phyloP scores from a whole-genome alignment of 805 yeast species.

The Barnettozyma pratensis region DNA sequence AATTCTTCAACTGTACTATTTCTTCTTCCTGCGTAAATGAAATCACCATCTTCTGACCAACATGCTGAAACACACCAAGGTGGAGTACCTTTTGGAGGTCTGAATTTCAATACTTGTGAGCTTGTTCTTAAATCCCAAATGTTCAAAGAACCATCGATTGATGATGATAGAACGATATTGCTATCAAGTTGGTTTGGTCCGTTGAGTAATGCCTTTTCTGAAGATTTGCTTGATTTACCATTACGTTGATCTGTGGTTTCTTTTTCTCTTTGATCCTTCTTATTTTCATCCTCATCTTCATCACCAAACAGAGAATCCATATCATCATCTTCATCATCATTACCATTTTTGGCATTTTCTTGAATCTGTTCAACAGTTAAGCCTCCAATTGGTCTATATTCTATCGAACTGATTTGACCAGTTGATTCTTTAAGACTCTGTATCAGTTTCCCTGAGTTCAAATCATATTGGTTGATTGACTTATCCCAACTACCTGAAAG shows the following conservation, averaged over 20 bases:
- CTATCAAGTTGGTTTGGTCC: constrained; percentile 30
- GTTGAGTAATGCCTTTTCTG: constrained; percentile 14
- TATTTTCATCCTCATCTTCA: constrained; percentile 40
- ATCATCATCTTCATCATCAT: constrained; percentile 35
- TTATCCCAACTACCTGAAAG: constrained; percentile 92
- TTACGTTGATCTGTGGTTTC: constrained; percentile 7
- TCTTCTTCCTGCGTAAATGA: constrained; percentile 79
- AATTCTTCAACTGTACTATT: constrained; percentile 81
- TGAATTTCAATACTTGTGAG: constrained; percentile 41
- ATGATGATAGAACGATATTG: constrained; percentile 66
- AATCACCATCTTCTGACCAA: constrained; percentile 84
- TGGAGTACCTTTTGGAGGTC: constrained; percentile 62
- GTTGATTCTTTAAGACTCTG: constrained; percentile 49
- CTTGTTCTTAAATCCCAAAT: constrained; percentile 74
- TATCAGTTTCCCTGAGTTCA: constrained; percentile 58
- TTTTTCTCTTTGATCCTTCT: constrained; percentile 25
- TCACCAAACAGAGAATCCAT: constrained; percentile 57
- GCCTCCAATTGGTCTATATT: constrained; percentile 54
- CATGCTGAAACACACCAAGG: constrained; percentile 93
- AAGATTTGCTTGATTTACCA: neutral
- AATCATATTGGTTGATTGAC: constrained; percentile 76
- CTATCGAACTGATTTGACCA: constrained; percentile 77
- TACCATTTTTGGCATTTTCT: constrained; percentile 2
- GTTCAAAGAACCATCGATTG: constrained; percentile 75
- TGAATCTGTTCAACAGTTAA: constrained; percentile 17